These are phyloP conservation scores for Penicillium lagena DNA, from an alignment of 495 filamentous ascomycete species.

Conservation along the genomic window DNA sequence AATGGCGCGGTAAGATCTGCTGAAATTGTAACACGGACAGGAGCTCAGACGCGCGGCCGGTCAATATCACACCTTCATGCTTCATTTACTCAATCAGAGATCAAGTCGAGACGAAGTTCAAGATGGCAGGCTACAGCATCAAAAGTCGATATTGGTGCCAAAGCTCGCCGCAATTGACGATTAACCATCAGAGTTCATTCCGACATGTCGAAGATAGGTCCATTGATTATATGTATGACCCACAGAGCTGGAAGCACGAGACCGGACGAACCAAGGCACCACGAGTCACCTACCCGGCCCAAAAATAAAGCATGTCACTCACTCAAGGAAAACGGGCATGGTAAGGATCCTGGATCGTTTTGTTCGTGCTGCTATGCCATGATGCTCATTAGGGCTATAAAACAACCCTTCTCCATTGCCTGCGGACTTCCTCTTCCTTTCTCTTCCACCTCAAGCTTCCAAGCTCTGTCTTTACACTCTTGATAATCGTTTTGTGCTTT, in stretches of 20 bases:
- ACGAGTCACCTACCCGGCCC: constrained; percentile 6
- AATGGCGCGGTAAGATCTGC: not conserved
- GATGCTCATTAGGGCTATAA: constrained; percentile 6
- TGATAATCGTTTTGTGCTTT: not conserved
- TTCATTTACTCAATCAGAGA: constrained; percentile 8
- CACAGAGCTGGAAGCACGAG: constrained; percentile 6
- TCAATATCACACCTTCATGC: constrained; percentile 8
- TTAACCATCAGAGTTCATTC: not conserved
- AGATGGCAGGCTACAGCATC: constrained; percentile 1
- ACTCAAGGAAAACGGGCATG: no score
- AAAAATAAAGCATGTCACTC: constrained; percentile 7
- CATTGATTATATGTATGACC: constrained; percentile 5
- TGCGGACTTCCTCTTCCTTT: not conserved
- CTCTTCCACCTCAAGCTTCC: not conserved
- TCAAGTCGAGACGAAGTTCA: constrained; percentile 5
- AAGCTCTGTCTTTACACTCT: not conserved
- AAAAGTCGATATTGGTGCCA: not conserved
- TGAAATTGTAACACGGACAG: constrained; percentile 11
- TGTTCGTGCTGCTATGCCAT: no score
- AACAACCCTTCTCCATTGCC: constrained; percentile 1
- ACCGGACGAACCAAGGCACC: constrained; percentile 11
- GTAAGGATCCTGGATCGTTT: not conserved
- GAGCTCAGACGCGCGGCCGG: constrained; percentile 21
- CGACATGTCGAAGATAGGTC: constrained; percentile 1
- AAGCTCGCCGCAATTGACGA: not conserved